phyloP scores from a whole-genome alignment of 495 filamentous ascomycete genomes.

The Staphylotrichum longicolle region DNA sequence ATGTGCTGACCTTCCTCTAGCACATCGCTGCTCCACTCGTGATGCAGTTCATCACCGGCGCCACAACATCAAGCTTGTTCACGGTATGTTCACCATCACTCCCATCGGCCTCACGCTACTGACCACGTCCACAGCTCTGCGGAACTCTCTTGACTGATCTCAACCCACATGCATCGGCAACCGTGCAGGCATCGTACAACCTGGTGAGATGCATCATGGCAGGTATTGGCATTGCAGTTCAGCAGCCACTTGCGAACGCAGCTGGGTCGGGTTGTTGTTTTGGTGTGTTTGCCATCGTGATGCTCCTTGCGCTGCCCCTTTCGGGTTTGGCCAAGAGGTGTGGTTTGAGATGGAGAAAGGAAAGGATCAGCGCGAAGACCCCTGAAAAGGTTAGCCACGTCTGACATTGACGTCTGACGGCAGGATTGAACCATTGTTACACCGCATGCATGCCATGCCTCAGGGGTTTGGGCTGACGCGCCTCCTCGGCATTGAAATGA shows the following conservation, averaged over 20 bases:
- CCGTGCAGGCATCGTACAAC: conserved; percentile 21
- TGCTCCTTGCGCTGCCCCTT: conserved; percentile 13
- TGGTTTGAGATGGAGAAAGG: neutral
- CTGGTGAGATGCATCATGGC: conserved; percentile 19
- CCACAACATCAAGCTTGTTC: neutral
- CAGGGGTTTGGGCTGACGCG: too few relatives aligned
- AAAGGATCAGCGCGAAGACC: neutral
- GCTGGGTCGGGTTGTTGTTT: conserved; percentile 22
- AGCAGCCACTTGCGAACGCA: conserved; percentile 20
- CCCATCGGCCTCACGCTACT: neutral
- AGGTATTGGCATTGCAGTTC: conserved; percentile 14
- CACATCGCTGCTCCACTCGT: neutral
- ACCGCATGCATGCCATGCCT: too few relatives aligned
- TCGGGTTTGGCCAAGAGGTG: neutral
- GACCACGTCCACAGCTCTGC: neutral
- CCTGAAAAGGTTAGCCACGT: too few relatives aligned
- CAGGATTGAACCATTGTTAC: too few relatives aligned
- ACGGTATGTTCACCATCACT: neutral
- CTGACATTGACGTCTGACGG: too few relatives aligned
- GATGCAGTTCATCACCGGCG: neutral
- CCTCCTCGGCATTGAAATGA: too few relatives aligned
- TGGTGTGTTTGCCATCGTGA: conserved; percentile 18
- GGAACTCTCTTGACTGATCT: neutral
- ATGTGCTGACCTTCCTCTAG: too few relatives aligned
- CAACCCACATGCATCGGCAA: conserved; percentile 2